Conservation (phyloP, 192 early-diverging fungal species). For the Coemansia sp. region DNA sequence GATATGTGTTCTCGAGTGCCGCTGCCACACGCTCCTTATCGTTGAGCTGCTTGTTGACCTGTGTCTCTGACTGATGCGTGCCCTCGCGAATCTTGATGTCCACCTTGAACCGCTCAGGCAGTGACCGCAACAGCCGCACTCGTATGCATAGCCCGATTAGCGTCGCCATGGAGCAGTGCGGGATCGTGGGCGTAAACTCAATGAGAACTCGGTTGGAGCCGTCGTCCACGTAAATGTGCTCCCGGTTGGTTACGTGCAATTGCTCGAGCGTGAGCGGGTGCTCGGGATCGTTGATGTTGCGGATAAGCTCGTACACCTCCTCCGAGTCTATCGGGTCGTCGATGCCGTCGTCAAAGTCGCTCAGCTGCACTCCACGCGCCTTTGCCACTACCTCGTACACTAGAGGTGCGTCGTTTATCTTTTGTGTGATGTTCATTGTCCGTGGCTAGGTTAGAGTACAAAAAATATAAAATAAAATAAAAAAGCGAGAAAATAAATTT, state of each 20-base stretch:
- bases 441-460: background rate
- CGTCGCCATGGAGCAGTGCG: conserved; percentile 99
- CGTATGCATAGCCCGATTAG: conserved; percentile 97
- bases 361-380: conserved; percentile 47
- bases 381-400: conserved; percentile 68
- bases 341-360: conserved; percentile 76
- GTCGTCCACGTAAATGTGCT: conserved; percentile 84
- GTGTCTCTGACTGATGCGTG: conserved; percentile 93
- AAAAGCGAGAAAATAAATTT: background rate
- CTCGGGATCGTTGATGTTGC: conserved; percentile 97
- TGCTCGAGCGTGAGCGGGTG: conserved; percentile 98
- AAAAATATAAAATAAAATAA: background rate
- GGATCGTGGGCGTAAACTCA: conserved; percentile 96
- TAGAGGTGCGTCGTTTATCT: conserved; percentile 81
- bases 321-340: conserved; percentile 80
- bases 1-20: conserved; percentile 92
- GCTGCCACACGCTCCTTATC: conserved; percentile 99
- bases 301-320: conserved; percentile 95
- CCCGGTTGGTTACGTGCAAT: conserved; percentile 88
- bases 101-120: conserved; percentile 93
- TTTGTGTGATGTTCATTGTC: conserved; percentile 56
- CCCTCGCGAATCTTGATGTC: conserved; percentile 91
- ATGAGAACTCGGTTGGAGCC: conserved; percentile 70
- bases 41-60: conserved; percentile 98
- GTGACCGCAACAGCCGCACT: conserved; percentile 82